Percentiles rank a stretch among this genome's conserved stretches.
Evolutionary conservation across 1,284 basidiomycete genomes (phyloP).

Genomic region (Rhodotorula glutinis): DNA sequence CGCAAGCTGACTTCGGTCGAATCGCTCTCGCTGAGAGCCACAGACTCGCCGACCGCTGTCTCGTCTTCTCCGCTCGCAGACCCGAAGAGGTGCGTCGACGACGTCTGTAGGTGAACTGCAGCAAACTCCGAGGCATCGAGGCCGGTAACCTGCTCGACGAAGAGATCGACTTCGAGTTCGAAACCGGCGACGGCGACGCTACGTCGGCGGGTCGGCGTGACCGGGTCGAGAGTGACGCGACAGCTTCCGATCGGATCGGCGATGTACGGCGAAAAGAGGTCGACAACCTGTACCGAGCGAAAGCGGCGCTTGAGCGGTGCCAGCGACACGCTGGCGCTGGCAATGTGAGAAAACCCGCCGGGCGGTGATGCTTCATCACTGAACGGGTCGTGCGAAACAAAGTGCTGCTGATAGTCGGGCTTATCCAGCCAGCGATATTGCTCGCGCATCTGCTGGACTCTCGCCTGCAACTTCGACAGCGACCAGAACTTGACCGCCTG

Average conservation of each 20-base stretch:
- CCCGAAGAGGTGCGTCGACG: slow-evolving; percentile 75
- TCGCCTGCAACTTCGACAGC: slow-evolving; percentile 77
- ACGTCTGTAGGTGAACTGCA: slow-evolving; percentile 75
- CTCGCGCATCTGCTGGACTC: slow-evolving; percentile 90
- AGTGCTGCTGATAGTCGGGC: slow-evolving; percentile 87
- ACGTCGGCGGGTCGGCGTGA: slow-evolving; percentile 45
- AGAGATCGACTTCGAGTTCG: slow-evolving; percentile 76
- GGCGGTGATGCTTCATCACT: slow-evolving; percentile 75
- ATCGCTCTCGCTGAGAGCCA: slow-evolving; percentile 70
- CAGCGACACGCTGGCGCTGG: slow-evolving; percentile 77
- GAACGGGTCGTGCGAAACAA: slow-evolving; percentile 88
- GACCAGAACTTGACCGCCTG: slow-evolving; percentile 89
- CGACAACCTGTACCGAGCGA: slow-evolving; percentile 69
- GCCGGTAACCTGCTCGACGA: slow-evolving; percentile 79
- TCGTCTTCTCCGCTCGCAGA: slow-evolving; percentile 61
- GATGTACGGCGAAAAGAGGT: slow-evolving; percentile 88
- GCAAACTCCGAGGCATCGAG: slow-evolving; percentile 70
- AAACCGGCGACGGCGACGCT: slow-evolving; percentile 57
- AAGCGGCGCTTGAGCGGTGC: slow-evolving; percentile 72
- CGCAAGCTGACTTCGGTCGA: slow-evolving; percentile 75
- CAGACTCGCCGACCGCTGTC: slow-evolving; percentile 67
- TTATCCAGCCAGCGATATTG: slow-evolving; percentile 86
- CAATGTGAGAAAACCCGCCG: slow-evolving; percentile 74
- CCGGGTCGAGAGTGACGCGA: slow-evolving; percentile 67
- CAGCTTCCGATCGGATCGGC: slow-evolving; percentile 90